phyloP scores from a whole-genome alignment of 495 filamentous ascomycete genomes.

The Patellaria atrata region DNA sequence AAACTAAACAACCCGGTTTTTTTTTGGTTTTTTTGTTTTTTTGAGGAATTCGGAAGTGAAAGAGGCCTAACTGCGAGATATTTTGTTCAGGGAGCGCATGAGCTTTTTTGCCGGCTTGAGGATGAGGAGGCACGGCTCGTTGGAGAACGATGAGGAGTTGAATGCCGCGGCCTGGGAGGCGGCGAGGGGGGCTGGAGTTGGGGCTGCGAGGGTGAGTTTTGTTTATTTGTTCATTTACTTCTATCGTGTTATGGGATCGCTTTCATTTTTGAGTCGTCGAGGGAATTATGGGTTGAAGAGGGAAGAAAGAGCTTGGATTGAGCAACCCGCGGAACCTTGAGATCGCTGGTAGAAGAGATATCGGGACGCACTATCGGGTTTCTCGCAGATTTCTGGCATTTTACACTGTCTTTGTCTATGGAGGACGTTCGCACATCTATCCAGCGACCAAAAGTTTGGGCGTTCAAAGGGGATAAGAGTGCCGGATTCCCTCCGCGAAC shows the following conservation, averaged over 20 bases:
- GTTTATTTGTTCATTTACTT: not conserved
- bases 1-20: no score
- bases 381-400: not conserved
- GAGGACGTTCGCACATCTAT: not conserved
- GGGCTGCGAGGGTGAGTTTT: constrained; percentile 40
- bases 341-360: no score
- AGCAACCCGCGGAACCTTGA: no score
- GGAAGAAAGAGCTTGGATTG: no score
- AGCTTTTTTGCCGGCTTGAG: not conserved
- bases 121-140: constrained; percentile 22
- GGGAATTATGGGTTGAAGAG: no score
- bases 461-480: no score
- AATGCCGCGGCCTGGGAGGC: constrained; percentile 48
- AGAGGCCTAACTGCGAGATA: no score
- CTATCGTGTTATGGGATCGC: not conserved
- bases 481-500: not conserved
- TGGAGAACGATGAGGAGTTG: constrained; percentile 40
- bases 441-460: no score
- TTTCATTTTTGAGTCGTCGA: not conserved
- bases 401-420: not conserved
- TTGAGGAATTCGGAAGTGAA: no score
- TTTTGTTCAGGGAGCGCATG: no score
- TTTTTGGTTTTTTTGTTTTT: no score
- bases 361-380: not conserved
- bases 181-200: constrained; percentile 41